Conservation (phyloP, 1,284 basidiomycete genomes). For the Schizophyllum amplum region DNA sequence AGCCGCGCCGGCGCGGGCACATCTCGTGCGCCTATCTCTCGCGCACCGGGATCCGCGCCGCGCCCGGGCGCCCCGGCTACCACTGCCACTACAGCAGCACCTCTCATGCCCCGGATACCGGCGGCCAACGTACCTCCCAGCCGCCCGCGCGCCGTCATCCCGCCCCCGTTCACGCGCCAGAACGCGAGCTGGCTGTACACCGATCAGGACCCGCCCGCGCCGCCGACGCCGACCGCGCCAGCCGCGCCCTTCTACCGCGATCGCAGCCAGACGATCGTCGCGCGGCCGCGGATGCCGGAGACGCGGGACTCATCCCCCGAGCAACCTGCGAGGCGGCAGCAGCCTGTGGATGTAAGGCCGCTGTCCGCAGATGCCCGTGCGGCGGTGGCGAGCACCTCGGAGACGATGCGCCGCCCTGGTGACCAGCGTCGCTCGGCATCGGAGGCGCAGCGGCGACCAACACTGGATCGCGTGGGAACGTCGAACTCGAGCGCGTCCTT, state of each 20-base stretch:
- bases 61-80: neutral
- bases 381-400: no score
- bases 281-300: slow-evolving; percentile 39
- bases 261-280: slow-evolving; percentile 69
- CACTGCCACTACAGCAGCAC: neutral
- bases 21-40: neutral
- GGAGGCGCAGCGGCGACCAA: no score
- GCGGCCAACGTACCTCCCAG: neutral
- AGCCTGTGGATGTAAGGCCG: no score
- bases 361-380: no score
- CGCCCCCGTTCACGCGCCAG: neutral
- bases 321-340: no score
- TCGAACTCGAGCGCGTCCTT: no score
- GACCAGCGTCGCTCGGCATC: no score
- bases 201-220: neutral
- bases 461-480: no score
- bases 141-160: neutral
- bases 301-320: no score
- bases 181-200: neutral
- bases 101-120: neutral
- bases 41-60: neutral
- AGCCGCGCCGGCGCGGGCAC: no score
- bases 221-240: slow-evolving; percentile 27
- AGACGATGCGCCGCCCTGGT: no score
- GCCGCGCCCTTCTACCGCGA: slow-evolving; percentile 60